phyloP scores from a whole-genome alignment of 176 grass and related monocot species.

The Secale cereale region DNA sequence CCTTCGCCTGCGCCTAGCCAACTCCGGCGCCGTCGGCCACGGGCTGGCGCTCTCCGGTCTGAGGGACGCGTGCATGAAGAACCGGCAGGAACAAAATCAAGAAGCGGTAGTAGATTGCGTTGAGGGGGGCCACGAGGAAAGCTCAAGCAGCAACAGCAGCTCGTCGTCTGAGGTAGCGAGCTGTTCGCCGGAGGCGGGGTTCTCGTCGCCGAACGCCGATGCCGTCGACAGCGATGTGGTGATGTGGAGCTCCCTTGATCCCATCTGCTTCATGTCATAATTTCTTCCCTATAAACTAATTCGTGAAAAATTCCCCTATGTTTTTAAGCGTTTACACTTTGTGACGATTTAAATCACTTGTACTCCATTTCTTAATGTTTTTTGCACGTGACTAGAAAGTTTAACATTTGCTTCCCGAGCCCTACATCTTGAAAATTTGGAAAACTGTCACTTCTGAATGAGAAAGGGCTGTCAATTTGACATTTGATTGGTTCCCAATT shows the following conservation, averaged over 20 bases:
- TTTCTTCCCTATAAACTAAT: background rate
- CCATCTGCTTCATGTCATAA: conserved; percentile 23
- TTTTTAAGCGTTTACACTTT: background rate
- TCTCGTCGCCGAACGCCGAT: conserved; percentile 8
- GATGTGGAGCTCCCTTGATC: conserved; percentile 41
- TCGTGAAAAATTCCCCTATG: background rate
- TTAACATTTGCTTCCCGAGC: no score
- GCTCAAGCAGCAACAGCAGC: conserved; percentile 23
- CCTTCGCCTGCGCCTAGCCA: conserved; percentile 40
- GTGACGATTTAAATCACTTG: no score
- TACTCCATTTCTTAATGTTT: no score
- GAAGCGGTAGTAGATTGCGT: background rate
- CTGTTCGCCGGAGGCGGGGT: background rate
- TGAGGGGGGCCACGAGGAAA: conserved; percentile 17
- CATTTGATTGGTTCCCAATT: background rate
- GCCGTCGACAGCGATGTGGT: conserved; percentile 26
- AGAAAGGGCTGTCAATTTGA: no score
- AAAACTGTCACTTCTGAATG: no score
- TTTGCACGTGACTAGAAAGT: no score
- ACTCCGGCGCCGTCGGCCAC: background rate
- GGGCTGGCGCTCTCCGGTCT: conserved; percentile 27
- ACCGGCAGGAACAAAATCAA: background rate
- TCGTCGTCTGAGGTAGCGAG: conserved; percentile 8
- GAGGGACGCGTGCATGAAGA: conserved; percentile 29
- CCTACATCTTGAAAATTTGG: no score